Evolutionary conservation across 805 yeast genomes (phyloP), one percentile per base, ranked within the genome.

Genomic region (Kockiozyma suomiensis): DNA sequence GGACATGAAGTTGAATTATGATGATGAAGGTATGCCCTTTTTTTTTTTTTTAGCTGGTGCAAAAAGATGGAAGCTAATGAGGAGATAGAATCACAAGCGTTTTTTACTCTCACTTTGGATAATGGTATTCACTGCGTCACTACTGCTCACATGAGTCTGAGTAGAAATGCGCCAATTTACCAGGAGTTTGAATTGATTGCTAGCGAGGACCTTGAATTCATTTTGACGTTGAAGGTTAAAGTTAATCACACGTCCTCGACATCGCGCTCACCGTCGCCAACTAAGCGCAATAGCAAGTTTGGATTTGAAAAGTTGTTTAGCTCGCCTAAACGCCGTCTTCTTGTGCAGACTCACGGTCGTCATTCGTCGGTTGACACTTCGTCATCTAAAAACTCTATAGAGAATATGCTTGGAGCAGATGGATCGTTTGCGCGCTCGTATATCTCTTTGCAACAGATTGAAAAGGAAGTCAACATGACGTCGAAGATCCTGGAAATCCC

Each of bases 341-440:
- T 33, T 3, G 21, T 19, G 17, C 37, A 37, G 38, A 85, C 32
- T 10, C 47, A 19, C 7, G 40, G 47, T n/a, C 50, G 13, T 8
- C 55, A 5, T 21, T 32, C 26, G n/a, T 35, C 35, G 15, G 23
- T 3, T 25, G 53, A 47, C 1, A 6, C 25, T 21, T 47, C 40
- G 37, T 23, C 40, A 13, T 23, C 33, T 10, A 17, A 19, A 19
- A 53, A 38, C 40, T 42, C 58, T 1, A 82, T 93, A 87, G 82
- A 81, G 35, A 73, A 77, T 35, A 75, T 82, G 56, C 80, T 90
- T 64, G 97, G 97, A 1, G 78, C 79, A 35, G 96, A 90, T 72
- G 98, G 98, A 1, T 89, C 97, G 38, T 91, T 89, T 78, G 97
- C 90, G 7, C 80, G 93, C 68, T 82, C 88, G 55, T 85, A 86